Base-by-base conservation (phyloP, 495 filamentous ascomycete genomes). In the Xylaria palmicola region DNA sequence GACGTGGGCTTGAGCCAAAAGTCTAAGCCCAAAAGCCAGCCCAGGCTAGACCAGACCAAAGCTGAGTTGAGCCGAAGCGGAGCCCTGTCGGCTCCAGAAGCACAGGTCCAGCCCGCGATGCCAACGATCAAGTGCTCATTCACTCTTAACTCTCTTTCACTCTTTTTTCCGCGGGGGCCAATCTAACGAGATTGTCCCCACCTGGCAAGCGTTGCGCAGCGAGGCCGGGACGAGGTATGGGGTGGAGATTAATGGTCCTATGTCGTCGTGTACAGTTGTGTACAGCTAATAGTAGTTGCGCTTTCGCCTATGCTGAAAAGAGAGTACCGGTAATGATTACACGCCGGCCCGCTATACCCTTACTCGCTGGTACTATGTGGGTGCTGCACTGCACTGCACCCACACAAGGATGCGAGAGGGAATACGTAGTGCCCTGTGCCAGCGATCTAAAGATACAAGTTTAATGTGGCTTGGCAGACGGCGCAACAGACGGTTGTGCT, bases 151-250 rank as follows among this genome's bases (percentile, higher is more conserved):
- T 22, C 50, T 32, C 36, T 55, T 32, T 41, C 20, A n/a, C n/a
- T n/a, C n/a, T n/a, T n/a, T n/a, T n/a, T n/a, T n/a, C n/a, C n/a
- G n/a, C 34, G 47, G 27, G 19, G 37, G 49, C 49, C 49, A 52
- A 52, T 52, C 49, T 37, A 29, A 41, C 36, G 32, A 55, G 34
- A 55, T 41, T 55, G 22, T 39, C 51, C 51, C 51, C 51, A 55
- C 51, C 36, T 51, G 19, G 5, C 8, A 24, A 40, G 29, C 40
- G 51, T 24, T 41, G 51, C 37, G 36, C 51, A 55, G 51, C 22
- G 22, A 40, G 37, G 4, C 24, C 20, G 51, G 17, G 34, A 55
- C 36, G 36, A 22, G 49, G 36, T 12, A 41, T 12, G 20, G 15
- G 51, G 51, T 20, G 22, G 34, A 24, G 32, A 27, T 41, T n/a